Conservation (phyloP, 768 basidiomycete species). For the Naganishia randhawae region DNA sequence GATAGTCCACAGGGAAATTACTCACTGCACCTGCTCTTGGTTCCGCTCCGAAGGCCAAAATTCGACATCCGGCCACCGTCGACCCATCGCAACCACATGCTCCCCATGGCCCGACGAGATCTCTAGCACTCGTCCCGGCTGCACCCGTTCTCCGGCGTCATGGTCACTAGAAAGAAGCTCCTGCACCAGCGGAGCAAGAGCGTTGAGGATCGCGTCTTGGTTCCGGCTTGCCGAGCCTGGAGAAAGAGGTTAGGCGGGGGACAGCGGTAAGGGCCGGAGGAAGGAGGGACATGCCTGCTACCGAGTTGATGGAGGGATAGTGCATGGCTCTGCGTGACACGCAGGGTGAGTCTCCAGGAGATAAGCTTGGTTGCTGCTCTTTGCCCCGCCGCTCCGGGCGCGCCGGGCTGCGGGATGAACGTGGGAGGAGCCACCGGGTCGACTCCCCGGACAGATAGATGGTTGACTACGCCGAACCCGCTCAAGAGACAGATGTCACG, state of each 20-base stretch:
- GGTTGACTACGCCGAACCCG: no score
- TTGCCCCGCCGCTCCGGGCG: no score
- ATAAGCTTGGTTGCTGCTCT: no score
- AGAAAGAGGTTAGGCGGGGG: not conserved
- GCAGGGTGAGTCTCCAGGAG: not conserved
- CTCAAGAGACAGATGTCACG: no score
- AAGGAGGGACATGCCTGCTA: not conserved
- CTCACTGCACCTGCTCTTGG: conserved; percentile 9
- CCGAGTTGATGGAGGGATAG: conserved; percentile 22
- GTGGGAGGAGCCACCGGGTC: no score
- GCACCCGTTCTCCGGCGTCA: no score
- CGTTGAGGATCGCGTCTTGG: conserved; percentile 7
- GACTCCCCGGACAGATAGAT: no score
- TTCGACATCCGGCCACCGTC: conserved; percentile 12
- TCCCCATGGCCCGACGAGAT: conserved; percentile 25
- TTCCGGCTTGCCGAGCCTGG: conserved; percentile 19
- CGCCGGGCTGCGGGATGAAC: no score
- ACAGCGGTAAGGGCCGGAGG: not conserved
- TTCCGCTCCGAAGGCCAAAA: conserved; percentile 23
- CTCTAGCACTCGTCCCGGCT: conserved; percentile 17
- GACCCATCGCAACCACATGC: conserved; percentile 8
- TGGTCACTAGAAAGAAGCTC: not conserved
- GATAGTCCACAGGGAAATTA: no score
- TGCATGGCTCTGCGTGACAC: not conserved
- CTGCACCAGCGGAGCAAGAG: conserved; percentile 12